Base-by-base conservation (phyloP, 139 green algal genomes). In the Chlamydomonas applanata region DNA sequence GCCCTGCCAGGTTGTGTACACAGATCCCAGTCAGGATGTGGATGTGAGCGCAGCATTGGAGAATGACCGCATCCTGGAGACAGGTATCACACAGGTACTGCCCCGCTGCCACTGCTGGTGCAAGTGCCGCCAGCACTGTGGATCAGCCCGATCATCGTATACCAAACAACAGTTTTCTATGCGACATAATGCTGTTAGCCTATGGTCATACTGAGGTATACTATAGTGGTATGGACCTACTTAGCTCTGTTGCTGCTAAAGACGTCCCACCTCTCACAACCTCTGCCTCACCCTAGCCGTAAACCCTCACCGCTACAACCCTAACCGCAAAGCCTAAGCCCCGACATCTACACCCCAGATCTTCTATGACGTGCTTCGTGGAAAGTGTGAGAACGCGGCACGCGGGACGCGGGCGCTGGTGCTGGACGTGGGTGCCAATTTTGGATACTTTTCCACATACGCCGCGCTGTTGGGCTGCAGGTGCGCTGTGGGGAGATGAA, bases 351-450 rank as follows among this genome's bases (percentile, higher is more conserved):
- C 19, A 33, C 7, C 7, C 19, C 79, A 87, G 40, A 71, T 83
- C 3, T 84, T 79, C 32, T 73, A 78, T 14, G 36, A 79, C 1
- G 34, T 81, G 3, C 77, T 91, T 45, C 52, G 70, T n/a, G 75
- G 63, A 3, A 70, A 73, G 7, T 93, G 89, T 62, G 44, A 54
- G 5, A 33, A 49, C 59, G 17, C 24, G 30, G 33, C 54, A 1
- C 4, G 24, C 2, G 76, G 35, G 40, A 30, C 17, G 16, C 49
- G 71, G 2, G 27, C 33, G 3, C 67, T 96, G 33, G 85, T 96
- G 33, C 19, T 93, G 27, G 91, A 96, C 56, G 85, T 95, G 16
- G 91, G 91, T 1, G 85, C 74, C 25, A 93, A 93, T 71, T 93
- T 96, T 83, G 91, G 91, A 0, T 95, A 84, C 74, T 96, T 92